Percentiles rank a stretch among this genome's conserved stretches.
These are phyloP conservation scores for Vishniacozyma victoriae DNA, from an alignment of 768 basidiomycete genomes.

Conservation along the genomic window DNA sequence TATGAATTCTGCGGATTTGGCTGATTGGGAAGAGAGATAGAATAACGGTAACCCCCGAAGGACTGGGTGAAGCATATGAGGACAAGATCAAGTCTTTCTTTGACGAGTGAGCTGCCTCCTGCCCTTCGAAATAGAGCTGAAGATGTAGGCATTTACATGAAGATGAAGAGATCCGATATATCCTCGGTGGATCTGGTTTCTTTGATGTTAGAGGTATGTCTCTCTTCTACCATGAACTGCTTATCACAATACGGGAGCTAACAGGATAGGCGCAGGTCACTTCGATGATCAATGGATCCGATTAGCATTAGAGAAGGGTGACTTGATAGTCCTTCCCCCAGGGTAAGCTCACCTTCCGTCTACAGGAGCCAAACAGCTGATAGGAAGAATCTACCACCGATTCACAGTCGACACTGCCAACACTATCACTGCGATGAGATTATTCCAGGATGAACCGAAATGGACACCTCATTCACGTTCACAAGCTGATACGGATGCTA, in stretches of 20 bases:
- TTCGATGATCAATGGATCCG: constrained; percentile 69
- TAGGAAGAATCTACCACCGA: constrained; percentile 69
- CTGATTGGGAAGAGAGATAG: constrained; percentile 54
- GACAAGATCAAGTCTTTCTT: constrained; percentile 75
- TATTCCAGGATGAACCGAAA: constrained; percentile 91
- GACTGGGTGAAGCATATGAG: constrained; percentile 78
- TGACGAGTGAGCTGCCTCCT: constrained; percentile 60
- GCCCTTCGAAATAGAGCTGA: background rate
- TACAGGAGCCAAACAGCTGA: background rate
- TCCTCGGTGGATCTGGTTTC: constrained; percentile 78
- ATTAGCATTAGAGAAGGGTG: constrained; percentile 66
- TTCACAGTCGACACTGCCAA: constrained; percentile 80
- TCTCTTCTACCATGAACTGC: background rate
- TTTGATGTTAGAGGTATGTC: constrained; percentile 82
- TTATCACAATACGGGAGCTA: too few relatives aligned
- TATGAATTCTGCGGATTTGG: background rate
- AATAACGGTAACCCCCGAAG: constrained; percentile 70
- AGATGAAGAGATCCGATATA: constrained; percentile 90
- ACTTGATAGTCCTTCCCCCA: constrained; percentile 78
- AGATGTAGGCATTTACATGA: constrained; percentile 82
- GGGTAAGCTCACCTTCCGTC: constrained; percentile 48
- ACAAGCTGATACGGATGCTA: constrained; percentile 46
- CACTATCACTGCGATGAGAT: constrained; percentile 66
- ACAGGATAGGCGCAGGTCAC: too few relatives aligned
- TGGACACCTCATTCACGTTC: constrained; percentile 74